Base-by-base conservation (phyloP, 129 eudicot species). In the Smallanthus sonchifolius region DNA sequence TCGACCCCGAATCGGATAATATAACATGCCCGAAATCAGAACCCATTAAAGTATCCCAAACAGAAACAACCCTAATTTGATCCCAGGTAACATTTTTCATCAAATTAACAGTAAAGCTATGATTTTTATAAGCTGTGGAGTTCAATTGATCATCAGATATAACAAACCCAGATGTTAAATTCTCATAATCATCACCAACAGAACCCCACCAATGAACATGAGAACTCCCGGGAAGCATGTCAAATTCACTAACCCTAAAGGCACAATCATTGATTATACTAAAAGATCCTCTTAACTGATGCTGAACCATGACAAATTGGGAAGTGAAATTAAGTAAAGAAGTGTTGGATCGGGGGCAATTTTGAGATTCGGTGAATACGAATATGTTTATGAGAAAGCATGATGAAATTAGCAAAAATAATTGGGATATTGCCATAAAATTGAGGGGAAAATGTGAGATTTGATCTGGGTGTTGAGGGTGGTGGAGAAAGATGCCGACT, bases 161-260 rank as follows among this genome's bases (percentile, higher is more conserved):
- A 35, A 84, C 73, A 49, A 94, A 94, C 68, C 98, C 98, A 72
- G 83, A 72, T 40, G 97, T 94, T 64, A 94, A 75, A 85, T 90
- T 94, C 4, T 77, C 79, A 73, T 90, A 85, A 83, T 82, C 85
- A 48, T 79, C 85, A 19, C 97, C 98, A 5, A 34, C 2, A 7
- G 98, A 86, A 62, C 98, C 98, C 98, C 98, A 90, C 97, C 98
- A 94, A 75, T 80, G 93, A 64, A 94, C 97, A 83, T 94, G 84
- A 86, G 86, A 86, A 17, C 91, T 73, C 42, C 93, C 97, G 35
- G 76, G 66, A 19, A 94, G 88, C 98, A 94, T 94, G 78, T 94
- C 98, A 42, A 94, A 94, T 15, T 86, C 79, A 62, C 86, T 83
- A 72, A 94, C 96, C 81, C 91, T 83, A 85, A 94, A 94, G 14